phyloP scores from a whole-genome alignment of 1,284 basidiomycete species.

The Ceratobasidium sp. region DNA sequence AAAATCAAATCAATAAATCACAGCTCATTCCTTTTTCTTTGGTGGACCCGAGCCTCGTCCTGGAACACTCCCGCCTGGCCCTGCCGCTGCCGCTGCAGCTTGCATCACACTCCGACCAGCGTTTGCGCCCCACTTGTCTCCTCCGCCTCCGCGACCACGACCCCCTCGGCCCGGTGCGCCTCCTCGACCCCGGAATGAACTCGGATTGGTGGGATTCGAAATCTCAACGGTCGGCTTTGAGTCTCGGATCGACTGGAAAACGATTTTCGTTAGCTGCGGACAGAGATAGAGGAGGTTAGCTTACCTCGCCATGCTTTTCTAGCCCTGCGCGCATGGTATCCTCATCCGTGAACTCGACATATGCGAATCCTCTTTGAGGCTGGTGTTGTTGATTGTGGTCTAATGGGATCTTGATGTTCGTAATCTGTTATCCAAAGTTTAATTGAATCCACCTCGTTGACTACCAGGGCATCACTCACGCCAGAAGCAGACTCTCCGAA shows the following conservation, averaged over 20 bases:
- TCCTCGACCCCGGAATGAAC: conserved; percentile 42
- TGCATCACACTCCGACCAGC: conserved; percentile 20
- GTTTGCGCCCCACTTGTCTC: conserved; percentile 54
- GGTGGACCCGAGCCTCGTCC: not conserved
- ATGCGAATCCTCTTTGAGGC: conserved; percentile 57
- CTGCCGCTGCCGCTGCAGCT: conserved; percentile 32
- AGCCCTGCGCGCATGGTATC: conserved; percentile 79
- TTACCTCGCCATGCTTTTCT: conserved; percentile 71
- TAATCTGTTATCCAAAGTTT: conserved; percentile 76
- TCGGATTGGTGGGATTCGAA: conserved; percentile 49
- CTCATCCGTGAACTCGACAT: conserved; percentile 87
- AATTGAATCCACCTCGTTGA: no score
- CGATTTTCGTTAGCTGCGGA: not conserved
- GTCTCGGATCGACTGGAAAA: conserved; percentile 48
- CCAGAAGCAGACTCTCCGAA: conserved; percentile 72
- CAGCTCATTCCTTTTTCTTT: not conserved
- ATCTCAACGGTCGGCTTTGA: conserved; percentile 47
- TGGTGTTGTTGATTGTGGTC: conserved; percentile 41
- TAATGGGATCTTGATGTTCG: conserved; percentile 68
- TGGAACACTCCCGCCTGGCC: conserved; percentile 3
- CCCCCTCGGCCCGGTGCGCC: conserved; percentile 37
- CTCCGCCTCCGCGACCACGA: conserved; percentile 65
- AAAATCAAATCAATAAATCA: not conserved
- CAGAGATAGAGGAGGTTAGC: conserved; percentile 31
- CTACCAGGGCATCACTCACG: conserved; percentile 52